Percentiles rank a stretch among this genome's conserved stretches.
Conservation (phyloP, 176 grass and related monocot species). For the Elaeis guineensis region DNA sequence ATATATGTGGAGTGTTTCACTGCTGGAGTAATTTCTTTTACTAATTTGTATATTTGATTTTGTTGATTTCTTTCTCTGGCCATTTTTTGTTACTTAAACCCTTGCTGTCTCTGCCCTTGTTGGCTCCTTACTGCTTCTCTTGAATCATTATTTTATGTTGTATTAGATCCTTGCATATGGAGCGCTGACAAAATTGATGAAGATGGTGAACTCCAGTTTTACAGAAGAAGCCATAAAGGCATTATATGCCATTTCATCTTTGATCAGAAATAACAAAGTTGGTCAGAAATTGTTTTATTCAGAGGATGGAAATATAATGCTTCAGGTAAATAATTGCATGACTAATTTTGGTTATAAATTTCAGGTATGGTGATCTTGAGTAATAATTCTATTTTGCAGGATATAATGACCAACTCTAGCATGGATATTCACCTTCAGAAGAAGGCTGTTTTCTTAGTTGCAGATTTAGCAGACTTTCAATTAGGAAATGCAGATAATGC, state of each 20-base stretch:
- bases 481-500: conserved; percentile 27
- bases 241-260: conserved; percentile 74
- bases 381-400: conserved; percentile 33
- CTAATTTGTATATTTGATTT: too few species aligned
- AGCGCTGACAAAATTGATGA: conserved; percentile 60
- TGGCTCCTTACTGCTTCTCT: too few species aligned
- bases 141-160: not conserved
- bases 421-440: conserved; percentile 53
- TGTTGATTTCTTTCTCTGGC: too few species aligned
- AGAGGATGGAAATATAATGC: conserved; percentile 54
- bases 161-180: conserved; percentile 70
- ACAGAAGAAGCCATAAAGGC: conserved; percentile 71
- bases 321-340: conserved; percentile 53
- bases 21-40: too few species aligned
- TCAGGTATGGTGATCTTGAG: too few species aligned
- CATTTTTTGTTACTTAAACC: too few species aligned
- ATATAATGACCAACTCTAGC: conserved; percentile 46
- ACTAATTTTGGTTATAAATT: too few species aligned
- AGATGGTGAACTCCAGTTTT: conserved; percentile 76
- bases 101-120: too few species aligned
- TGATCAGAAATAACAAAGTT: conserved; percentile 69
- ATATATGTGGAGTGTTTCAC: too few species aligned
- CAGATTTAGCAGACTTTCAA: conserved; percentile 77
- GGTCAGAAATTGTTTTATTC: conserved; percentile 58
- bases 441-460: conserved; percentile 58